These are phyloP conservation scores for Zymoseptoria tritici DNA, from an alignment of 2,329 filamentous ascomycete genomes.

Conservation along the genomic window DNA sequence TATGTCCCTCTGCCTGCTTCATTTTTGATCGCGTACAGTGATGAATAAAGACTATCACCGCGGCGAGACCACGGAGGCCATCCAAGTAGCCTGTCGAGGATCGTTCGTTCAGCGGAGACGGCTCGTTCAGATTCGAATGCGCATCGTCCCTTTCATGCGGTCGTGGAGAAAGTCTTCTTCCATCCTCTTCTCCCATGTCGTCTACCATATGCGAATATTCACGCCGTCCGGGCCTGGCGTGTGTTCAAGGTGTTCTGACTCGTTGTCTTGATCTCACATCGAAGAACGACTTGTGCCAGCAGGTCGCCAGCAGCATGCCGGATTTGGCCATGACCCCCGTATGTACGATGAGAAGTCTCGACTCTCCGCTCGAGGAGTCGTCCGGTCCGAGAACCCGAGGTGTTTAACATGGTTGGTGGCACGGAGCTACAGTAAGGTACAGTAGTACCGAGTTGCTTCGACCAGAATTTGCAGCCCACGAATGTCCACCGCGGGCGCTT, in stretches of 20 bases:
- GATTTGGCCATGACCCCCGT: too few species aligned
- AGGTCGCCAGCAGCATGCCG: too few species aligned
- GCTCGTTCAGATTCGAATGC: background rate
- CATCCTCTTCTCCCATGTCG: background rate
- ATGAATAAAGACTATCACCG: conserved; percentile 57
- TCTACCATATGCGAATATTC: background rate
- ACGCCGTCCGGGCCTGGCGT: too few species aligned
- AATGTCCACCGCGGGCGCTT: too few species aligned
- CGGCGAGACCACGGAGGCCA: conserved; percentile 57
- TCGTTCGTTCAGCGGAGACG: background rate
- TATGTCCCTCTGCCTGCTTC: too few species aligned
- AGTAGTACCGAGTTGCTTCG: too few species aligned
- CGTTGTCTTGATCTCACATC: background rate
- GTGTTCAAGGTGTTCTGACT: background rate
- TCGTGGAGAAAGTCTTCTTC: background rate
- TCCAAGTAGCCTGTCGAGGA: conserved; percentile 42
- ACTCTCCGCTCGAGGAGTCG: too few species aligned
- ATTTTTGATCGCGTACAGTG: conserved; percentile 39
- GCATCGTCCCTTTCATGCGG: background rate
- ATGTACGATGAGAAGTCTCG: too few species aligned
- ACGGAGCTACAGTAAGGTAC: too few species aligned
- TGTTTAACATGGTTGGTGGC: too few species aligned
- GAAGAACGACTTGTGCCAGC: background rate
- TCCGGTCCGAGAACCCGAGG: too few species aligned
- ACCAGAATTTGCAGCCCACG: too few species aligned